Conservation (phyloP, 2,329 filamentous ascomycete genomes). For the Zasmidium citrigriseum region DNA sequence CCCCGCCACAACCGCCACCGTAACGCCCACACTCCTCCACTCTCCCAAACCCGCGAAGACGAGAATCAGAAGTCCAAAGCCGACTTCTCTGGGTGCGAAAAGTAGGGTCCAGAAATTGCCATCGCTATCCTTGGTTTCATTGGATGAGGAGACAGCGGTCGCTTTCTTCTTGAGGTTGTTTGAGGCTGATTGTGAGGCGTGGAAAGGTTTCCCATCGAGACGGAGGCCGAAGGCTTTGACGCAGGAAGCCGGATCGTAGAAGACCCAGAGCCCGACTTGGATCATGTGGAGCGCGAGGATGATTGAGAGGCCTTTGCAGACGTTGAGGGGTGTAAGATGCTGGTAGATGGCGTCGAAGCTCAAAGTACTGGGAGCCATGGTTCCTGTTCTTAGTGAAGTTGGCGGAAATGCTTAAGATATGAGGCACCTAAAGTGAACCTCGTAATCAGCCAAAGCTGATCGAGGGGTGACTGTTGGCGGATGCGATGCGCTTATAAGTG, state of each 20-base stretch:
- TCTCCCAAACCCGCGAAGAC: not conserved
- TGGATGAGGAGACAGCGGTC: not conserved
- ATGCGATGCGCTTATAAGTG: no score
- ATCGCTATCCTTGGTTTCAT: not conserved
- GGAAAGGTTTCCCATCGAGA: not conserved
- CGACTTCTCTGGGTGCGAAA: not conserved
- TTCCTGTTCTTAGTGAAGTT: no score
- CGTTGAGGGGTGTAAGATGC: not conserved
- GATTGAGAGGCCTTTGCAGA: conserved; percentile 26
- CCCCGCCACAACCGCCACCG: not conserved
- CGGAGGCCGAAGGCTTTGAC: not conserved
- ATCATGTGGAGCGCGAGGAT: not conserved
- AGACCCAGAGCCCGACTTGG: not conserved
- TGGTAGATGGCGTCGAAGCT: not conserved
- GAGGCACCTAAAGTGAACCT: no score
- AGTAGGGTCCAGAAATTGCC: not conserved
- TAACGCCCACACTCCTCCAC: not conserved
- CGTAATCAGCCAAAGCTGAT: no score
- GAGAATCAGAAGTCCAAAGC: not conserved
- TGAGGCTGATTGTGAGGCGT: not conserved
- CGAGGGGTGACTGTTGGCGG: no score
- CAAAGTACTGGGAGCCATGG: not conserved
- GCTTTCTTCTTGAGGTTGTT: not conserved
- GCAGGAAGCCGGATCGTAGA: not conserved
- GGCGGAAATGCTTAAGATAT: no score